phyloP scores from a whole-genome alignment of 495 filamentous ascomycete genomes.

The Penicillium atrosanguineum region DNA sequence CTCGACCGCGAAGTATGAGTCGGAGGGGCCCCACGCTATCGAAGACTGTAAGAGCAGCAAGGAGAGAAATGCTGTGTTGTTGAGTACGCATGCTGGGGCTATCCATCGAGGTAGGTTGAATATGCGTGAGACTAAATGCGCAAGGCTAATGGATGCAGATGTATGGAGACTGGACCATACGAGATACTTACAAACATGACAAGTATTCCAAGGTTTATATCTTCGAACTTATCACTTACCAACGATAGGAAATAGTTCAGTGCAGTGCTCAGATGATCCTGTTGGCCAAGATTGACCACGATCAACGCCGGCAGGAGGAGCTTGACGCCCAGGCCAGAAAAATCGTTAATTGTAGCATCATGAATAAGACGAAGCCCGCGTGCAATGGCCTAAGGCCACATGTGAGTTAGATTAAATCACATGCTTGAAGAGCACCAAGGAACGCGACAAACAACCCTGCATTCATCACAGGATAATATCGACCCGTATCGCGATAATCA shows the following conservation, averaged over 20 bases:
- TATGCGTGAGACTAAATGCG: conserved; percentile 37
- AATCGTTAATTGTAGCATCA: too few species aligned
- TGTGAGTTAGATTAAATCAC: too few species aligned
- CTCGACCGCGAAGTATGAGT: conserved; percentile 48
- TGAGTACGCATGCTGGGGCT: conserved; percentile 67
- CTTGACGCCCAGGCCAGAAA: too few species aligned
- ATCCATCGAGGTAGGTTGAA: conserved; percentile 65
- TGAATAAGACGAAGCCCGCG: too few species aligned
- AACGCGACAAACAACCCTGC: neutral
- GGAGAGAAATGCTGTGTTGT: conserved; percentile 73
- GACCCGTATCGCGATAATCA: too few species aligned
- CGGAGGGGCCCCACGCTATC: conserved; percentile 63
- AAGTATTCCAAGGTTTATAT: neutral
- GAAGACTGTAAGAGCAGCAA: conserved; percentile 64
- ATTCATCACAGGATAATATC: neutral
- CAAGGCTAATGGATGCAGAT: conserved; percentile 52
- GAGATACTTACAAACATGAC: conserved; percentile 8
- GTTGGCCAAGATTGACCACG: too few species aligned
- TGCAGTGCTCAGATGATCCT: too few species aligned
- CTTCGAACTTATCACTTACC: conserved; percentile 24
- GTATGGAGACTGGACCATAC: conserved; percentile 62
- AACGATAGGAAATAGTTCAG: conserved; percentile 53
- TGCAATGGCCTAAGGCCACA: too few species aligned
- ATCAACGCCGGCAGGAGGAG: too few species aligned
- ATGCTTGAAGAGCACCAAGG: neutral